A percentile compares a stretch with the other conserved stretches of the same genome.
phyloP scores from a whole-genome alignment of 371 early-diverging fungal species.

The Mycotypha africana region DNA sequence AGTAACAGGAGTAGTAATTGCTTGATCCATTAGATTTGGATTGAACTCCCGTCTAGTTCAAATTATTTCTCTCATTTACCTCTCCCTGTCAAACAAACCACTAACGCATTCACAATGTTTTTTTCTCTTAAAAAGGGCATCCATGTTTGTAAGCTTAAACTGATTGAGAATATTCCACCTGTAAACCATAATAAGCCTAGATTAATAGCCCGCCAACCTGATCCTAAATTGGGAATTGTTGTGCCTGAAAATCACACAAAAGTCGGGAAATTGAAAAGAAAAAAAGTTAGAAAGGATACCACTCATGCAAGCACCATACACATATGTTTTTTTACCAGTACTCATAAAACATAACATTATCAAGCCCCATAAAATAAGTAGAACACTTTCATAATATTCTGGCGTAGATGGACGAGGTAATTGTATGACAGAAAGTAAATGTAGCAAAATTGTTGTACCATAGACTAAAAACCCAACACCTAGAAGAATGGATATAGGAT shows the following conservation, averaged over 20 bases:
- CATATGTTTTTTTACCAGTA: slow-evolving; percentile 12
- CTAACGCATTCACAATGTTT: slow-evolving; percentile 18
- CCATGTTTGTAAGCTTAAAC: slow-evolving; percentile 23
- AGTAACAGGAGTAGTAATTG: too few relatives aligned
- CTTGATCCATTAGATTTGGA: too few relatives aligned
- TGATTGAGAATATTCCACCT: slow-evolving; percentile 26
- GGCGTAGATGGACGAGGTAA: slow-evolving; percentile 36
- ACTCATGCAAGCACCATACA: too few relatives aligned
- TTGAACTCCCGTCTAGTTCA: background rate
- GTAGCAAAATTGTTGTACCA: slow-evolving; percentile 28
- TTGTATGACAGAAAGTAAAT: slow-evolving; percentile 26
- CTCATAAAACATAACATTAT: slow-evolving; percentile 17
- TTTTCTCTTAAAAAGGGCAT: slow-evolving; percentile 18
- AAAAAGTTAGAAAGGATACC: too few relatives aligned
- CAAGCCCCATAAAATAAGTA: slow-evolving; percentile 34
- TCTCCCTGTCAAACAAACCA: slow-evolving; percentile 22
- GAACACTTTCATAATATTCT: slow-evolving; percentile 40
- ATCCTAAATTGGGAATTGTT: slow-evolving; percentile 18
- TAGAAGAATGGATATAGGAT: slow-evolving; percentile 30
- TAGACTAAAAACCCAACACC: slow-evolving; percentile 37
- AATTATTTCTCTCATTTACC: too few relatives aligned
- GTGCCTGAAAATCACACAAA: slow-evolving; percentile 5
- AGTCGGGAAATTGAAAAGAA: too few relatives aligned
- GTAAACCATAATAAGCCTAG: slow-evolving; percentile 29
- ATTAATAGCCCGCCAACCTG: slow-evolving; percentile 21